Evolutionary conservation across 2,329 filamentous ascomycete species (phyloP).

Genomic region (Anthostomella pinea): DNA sequence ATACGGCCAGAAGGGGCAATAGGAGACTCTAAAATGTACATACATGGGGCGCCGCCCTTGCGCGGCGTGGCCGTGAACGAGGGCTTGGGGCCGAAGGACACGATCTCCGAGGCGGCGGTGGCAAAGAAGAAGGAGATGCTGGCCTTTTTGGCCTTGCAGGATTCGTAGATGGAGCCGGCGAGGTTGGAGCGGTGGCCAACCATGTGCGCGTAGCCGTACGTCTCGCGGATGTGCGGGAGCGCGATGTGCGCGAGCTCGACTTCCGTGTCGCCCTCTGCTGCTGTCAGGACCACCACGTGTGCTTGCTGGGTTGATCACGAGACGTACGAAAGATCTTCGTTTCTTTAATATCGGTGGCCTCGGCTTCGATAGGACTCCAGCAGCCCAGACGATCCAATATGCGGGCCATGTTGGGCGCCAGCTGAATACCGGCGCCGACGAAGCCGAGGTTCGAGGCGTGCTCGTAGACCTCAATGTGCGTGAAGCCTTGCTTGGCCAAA

Average conservation of each 20-base stretch:
- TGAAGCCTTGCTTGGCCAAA: slow-evolving; percentile 74
- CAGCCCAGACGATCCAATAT: slow-evolving; percentile 71
- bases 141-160: slow-evolving; percentile 61
- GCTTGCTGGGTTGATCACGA: too few species aligned
- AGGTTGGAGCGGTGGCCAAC: slow-evolving; percentile 74
- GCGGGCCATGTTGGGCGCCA: slow-evolving; percentile 78
- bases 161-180: slow-evolving; percentile 66
- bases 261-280: slow-evolving; percentile 68
- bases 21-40: too few species aligned
- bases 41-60: slow-evolving; percentile 50
- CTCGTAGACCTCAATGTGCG: slow-evolving; percentile 71
- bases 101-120: slow-evolving; percentile 52
- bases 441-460: slow-evolving; percentile 71
- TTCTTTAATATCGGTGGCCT: slow-evolving; percentile 67
- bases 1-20: too few species aligned
- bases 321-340: slow-evolving; percentile 76
- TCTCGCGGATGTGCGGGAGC: slow-evolving; percentile 62
- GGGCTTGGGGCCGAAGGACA: slow-evolving; percentile 51
- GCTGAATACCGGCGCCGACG: slow-evolving; percentile 80
- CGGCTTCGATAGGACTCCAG: slow-evolving; percentile 62
- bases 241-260: slow-evolving; percentile 68
- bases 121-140: slow-evolving; percentile 68
- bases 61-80: slow-evolving; percentile 61
- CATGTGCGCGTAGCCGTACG: slow-evolving; percentile 75
- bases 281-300: too few species aligned